Percentiles rank a stretch among this genome's conserved stretches.
phyloP scores from a whole-genome alignment of 768 basidiomycete genomes.

The Russula compacta region DNA sequence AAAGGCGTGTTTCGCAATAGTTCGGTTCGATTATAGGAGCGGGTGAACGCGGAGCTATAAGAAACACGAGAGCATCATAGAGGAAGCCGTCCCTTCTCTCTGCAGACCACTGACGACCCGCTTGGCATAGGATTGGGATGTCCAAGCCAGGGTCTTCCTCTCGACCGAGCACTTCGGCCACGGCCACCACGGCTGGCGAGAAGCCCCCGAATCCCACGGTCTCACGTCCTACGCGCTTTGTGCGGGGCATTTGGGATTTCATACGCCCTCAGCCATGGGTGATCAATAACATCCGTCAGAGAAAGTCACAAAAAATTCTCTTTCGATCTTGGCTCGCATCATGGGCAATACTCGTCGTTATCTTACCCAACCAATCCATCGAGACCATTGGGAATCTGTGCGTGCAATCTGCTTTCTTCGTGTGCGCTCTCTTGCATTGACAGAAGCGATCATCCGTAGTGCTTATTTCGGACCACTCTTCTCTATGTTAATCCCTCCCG shows the following conservation, averaged over 20 bases:
- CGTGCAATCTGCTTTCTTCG: conserved; percentile 18
- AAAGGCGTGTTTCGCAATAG: no score
- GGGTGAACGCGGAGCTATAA: neutral
- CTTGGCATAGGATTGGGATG: neutral
- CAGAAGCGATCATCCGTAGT: neutral
- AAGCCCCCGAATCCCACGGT: neutral
- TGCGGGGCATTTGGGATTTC: conserved; percentile 2
- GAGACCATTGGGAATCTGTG: conserved; percentile 33
- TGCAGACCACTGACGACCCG: neutral
- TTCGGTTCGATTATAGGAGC: no score
- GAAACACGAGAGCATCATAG: no score
- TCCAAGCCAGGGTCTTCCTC: conserved; percentile 2
- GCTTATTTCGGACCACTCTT: conserved; percentile 6
- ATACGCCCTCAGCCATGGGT: conserved; percentile 29
- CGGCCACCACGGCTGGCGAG: neutral
- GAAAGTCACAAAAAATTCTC: conserved; percentile 30
- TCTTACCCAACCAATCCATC: conserved; percentile 33
- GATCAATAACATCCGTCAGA: conserved; percentile 28
- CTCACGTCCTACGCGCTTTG: neutral
- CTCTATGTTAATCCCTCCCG: conserved; percentile 9
- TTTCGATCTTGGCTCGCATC: conserved; percentile 35
- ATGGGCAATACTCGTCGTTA: conserved; percentile 31
- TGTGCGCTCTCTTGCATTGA: neutral
- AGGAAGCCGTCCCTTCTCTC: neutral
- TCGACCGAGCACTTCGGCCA: neutral